Conservation (phyloP, 148 eudicot species). For the Vaccinium darrowii region DNA sequence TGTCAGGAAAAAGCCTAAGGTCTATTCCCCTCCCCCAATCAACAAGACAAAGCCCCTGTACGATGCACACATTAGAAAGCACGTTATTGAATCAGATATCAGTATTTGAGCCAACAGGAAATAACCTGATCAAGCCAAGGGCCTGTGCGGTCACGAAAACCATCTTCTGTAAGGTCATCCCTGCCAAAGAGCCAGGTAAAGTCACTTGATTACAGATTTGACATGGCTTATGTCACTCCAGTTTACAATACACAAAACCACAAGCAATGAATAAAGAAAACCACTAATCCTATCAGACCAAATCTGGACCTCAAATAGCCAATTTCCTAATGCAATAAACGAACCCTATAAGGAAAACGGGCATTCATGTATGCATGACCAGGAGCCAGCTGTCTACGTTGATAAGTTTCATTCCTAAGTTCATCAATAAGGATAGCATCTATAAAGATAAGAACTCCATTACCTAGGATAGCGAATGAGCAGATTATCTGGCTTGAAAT, state of each 20-base stretch:
- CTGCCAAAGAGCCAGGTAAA: slow-evolving; percentile 39
- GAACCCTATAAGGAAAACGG: neutral
- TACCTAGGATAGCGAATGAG: slow-evolving; percentile 88
- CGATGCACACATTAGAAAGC: slow-evolving; percentile 16
- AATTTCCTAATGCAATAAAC: neutral
- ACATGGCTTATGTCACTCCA: neutral
- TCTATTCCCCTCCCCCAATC: slow-evolving; percentile 99
- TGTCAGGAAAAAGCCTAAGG: slow-evolving; percentile 58
- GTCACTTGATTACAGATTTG: neutral
- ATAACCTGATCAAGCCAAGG: slow-evolving; percentile 90
- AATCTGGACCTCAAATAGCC: slow-evolving; percentile 1
- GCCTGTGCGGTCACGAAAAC: slow-evolving; percentile 52
- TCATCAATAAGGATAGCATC: neutral
- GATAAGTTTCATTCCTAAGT: neutral
- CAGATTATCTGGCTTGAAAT: slow-evolving; percentile 97
- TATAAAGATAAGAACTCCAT: slow-evolving; percentile 14
- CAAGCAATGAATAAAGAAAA: neutral
- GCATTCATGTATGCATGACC: neutral
- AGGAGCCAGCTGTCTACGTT: neutral
- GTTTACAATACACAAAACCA: neutral
- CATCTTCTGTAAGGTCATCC: slow-evolving; percentile 58
- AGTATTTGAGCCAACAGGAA: slow-evolving; percentile 3
- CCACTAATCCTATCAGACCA: neutral
- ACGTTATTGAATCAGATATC: neutral
- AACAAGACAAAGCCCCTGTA: slow-evolving; percentile 93